Conservation (phyloP, 1,139 yeast species). For the Blastobotrys ciferrii region DNA sequence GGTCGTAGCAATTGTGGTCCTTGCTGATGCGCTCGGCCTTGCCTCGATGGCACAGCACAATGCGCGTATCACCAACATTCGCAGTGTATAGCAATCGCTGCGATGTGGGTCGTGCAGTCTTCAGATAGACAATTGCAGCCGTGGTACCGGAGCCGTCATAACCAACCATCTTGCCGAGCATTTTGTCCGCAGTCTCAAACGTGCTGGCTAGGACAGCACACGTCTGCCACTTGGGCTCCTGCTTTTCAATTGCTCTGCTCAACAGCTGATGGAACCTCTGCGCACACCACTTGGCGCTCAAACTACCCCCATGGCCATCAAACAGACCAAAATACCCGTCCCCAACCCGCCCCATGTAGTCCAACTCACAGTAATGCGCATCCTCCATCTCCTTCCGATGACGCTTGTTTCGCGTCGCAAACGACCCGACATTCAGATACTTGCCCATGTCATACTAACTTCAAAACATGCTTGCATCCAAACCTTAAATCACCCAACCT, state of each 20-base stretch:
- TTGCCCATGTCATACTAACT: background rate
- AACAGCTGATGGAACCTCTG: constrained; percentile 72
- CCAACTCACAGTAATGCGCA: constrained; percentile 89
- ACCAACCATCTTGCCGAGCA: constrained; percentile 53
- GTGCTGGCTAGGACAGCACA: constrained; percentile 39
- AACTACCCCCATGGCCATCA: constrained; percentile 97
- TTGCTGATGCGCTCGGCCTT: constrained; percentile 76
- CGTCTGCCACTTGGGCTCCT: constrained; percentile 28
- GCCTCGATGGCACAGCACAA: constrained; percentile 73
- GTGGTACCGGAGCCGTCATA: constrained; percentile 81
- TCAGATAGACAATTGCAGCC: constrained; percentile 74
- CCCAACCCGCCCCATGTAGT: constrained; percentile 83
- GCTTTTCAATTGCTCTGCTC: constrained; percentile 49
- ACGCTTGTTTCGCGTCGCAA: constrained; percentile 48
- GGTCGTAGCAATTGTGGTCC: constrained; percentile 92
- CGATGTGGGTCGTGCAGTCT: background rate
- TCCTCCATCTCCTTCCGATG: constrained; percentile 94
- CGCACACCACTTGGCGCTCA: constrained; percentile 95
- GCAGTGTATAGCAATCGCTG: constrained; percentile 81
- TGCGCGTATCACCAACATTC: constrained; percentile 91
- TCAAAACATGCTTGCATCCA: background rate
- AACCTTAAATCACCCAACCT: too few species aligned
- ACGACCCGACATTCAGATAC: constrained; percentile 3
- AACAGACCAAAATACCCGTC: constrained; percentile 96
- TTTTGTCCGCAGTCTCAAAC: constrained; percentile 71